phyloP scores from a whole-genome alignment of 2,329 filamentous ascomycete species.

The Epichloe hybrida region DNA sequence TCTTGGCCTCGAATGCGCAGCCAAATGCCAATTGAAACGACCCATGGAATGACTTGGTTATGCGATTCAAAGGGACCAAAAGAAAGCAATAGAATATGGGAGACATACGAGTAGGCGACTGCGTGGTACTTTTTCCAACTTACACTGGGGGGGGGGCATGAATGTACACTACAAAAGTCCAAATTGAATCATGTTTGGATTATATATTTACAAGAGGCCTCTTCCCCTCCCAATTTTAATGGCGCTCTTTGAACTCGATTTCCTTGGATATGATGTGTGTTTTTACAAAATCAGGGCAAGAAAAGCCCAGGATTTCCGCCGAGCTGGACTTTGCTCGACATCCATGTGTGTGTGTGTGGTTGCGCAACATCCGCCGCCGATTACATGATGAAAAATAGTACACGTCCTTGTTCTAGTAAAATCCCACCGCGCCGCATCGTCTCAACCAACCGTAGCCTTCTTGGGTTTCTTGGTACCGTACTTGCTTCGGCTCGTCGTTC shows the following conservation, averaged over 20 bases:
- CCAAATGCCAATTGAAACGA: background rate
- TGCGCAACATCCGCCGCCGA: too few relatives aligned
- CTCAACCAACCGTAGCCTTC: conserved; percentile 46
- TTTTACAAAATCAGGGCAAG: too few relatives aligned
- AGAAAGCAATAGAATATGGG: background rate
- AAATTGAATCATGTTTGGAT: background rate
- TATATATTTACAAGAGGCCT: background rate
- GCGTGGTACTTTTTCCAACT: background rate
- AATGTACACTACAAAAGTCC: conserved; percentile 1
- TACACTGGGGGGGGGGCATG: background rate
- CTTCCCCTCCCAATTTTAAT: background rate
- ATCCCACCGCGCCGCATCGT: background rate
- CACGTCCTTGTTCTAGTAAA: background rate
- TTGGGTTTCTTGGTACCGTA: conserved; percentile 99
- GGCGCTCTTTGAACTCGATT: too few relatives aligned
- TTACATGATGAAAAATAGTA: background rate
- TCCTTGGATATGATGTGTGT: background rate
- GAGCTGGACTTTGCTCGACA: too few relatives aligned
- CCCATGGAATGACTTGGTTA: background rate
- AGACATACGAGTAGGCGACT: background rate
- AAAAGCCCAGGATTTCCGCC: too few relatives aligned
- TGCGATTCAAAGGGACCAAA: background rate
- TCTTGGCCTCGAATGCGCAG: background rate
- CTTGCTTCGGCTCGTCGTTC: conserved; percentile 79
- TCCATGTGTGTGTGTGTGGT: too few relatives aligned